These are phyloP conservation scores for Lachnellula subtilissima DNA, from an alignment of 2,329 filamentous ascomycete genomes.

Conservation along the genomic window DNA sequence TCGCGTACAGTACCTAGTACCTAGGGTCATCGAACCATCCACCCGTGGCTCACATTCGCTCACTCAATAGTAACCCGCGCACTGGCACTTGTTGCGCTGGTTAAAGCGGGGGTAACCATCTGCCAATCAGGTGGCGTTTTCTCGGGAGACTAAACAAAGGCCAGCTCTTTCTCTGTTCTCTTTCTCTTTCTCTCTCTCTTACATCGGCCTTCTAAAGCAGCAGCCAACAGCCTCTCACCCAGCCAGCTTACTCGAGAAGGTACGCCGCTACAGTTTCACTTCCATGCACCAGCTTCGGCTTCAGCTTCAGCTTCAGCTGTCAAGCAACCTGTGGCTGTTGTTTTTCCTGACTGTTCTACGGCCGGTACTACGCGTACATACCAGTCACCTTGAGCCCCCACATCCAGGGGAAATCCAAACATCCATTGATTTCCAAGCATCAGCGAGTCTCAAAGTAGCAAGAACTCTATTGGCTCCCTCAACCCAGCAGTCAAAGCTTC, in stretches of 20 bases:
- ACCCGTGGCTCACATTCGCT: neutral
- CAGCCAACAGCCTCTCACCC: neutral
- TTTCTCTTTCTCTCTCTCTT: neutral
- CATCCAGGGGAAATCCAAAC: neutral
- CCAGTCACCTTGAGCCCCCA: neutral
- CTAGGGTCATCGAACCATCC: neutral
- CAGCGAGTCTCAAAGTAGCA: neutral
- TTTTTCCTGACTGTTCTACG: neutral
- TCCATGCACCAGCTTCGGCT: neutral
- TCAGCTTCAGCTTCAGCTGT: neutral
- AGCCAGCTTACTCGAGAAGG: neutral
- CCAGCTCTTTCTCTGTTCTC: neutral
- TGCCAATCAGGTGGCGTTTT: neutral
- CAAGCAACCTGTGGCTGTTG: neutral
- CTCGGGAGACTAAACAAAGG: neutral
- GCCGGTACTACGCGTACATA: neutral
- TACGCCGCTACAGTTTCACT: neutral
- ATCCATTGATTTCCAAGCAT: neutral
- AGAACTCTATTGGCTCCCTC: neutral
- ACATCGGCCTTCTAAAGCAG: neutral
- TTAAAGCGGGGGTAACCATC: neutral
- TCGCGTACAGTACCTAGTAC: neutral
- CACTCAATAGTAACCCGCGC: neutral
- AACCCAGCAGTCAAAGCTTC: neutral
- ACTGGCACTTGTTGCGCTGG: neutral